Conservation (phyloP, 805 yeast species). For the Metschnikowia anglica region DNA sequence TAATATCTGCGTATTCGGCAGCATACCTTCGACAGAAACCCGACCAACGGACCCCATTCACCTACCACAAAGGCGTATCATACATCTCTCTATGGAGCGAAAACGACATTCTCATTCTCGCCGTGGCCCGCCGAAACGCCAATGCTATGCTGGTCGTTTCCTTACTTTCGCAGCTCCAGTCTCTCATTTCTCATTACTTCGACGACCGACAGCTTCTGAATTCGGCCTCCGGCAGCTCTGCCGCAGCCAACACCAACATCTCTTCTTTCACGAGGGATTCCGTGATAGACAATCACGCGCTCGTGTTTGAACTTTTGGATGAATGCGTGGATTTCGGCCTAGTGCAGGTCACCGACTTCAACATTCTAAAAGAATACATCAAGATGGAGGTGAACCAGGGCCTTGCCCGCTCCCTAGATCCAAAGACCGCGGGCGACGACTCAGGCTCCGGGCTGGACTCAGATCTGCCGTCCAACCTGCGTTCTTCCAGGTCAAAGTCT, state of each 20-base stretch:
- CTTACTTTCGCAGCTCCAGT: conserved; percentile 47
- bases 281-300: conserved; percentile 68
- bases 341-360: conserved; percentile 81
- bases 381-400: conserved; percentile 46
- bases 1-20: conserved; percentile 29
- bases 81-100: conserved; percentile 52
- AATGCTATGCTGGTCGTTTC: conserved; percentile 59
- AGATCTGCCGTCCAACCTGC: conserved; percentile 5
- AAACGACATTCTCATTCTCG: conserved; percentile 43
- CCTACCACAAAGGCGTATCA: conserved; percentile 48
- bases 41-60: conserved; percentile 38
- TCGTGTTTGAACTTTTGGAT: conserved; percentile 80
- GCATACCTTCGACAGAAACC: conserved; percentile 20
- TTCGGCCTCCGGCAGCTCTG: background rate
- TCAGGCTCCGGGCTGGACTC: conserved; percentile 13
- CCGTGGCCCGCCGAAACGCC: conserved; percentile 45
- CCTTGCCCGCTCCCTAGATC: conserved; percentile 5
- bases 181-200: conserved; percentile 31
- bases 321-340: conserved; percentile 88
- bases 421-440: conserved; percentile 9
- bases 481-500: conserved; percentile 9
- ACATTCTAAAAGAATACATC: conserved; percentile 74
- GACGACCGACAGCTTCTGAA: background rate
- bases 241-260: background rate
- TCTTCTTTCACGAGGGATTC: conserved; percentile 37